Evolutionary conservation across 768 basidiomycete species (phyloP).

Genomic region (Amanita exitialis): DNA sequence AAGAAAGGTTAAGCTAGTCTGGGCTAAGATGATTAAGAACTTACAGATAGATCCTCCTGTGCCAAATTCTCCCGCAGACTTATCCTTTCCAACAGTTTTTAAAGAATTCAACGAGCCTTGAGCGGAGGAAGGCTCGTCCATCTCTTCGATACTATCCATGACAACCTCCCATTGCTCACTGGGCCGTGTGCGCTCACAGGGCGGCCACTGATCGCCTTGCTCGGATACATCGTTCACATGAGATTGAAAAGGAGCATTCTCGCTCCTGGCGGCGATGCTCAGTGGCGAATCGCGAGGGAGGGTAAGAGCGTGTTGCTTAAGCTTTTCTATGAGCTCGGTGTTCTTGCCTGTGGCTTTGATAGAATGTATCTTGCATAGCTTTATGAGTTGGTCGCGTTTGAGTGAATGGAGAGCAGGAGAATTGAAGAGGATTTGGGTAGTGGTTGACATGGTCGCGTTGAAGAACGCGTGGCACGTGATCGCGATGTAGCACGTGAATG

Average conservation of each 20-base stretch:
- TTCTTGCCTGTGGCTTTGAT: constrained; percentile 80
- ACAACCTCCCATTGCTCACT: constrained; percentile 82
- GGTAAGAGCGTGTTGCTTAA: constrained; percentile 58
- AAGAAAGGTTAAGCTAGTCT: constrained; percentile 8
- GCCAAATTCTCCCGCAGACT: constrained; percentile 60
- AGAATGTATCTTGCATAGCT: constrained; percentile 75
- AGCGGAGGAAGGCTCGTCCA: constrained; percentile 40
- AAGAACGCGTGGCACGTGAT: not conserved
- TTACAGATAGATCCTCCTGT: constrained; percentile 43
- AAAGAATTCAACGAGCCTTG: constrained; percentile 41
- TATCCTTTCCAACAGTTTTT: constrained; percentile 21
- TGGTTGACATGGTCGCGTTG: constrained; percentile 42
- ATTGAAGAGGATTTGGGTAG: constrained; percentile 75
- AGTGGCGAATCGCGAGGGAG: constrained; percentile 48
- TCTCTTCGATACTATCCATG: constrained; percentile 73
- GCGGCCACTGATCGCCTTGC: constrained; percentile 7
- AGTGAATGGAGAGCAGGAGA: constrained; percentile 77
- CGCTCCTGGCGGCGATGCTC: constrained; percentile 45
- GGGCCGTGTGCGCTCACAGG: constrained; percentile 31
- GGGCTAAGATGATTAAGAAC: constrained; percentile 12
- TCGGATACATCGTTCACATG: constrained; percentile 15
- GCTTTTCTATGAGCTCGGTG: constrained; percentile 55
- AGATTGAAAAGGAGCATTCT: constrained; percentile 21
- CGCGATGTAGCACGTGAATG: not conserved
- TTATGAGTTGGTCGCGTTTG: constrained; percentile 77